Evolutionary conservation across 164 flowering plant species (phyloP).

Genomic region (Litsea cubeba): DNA sequence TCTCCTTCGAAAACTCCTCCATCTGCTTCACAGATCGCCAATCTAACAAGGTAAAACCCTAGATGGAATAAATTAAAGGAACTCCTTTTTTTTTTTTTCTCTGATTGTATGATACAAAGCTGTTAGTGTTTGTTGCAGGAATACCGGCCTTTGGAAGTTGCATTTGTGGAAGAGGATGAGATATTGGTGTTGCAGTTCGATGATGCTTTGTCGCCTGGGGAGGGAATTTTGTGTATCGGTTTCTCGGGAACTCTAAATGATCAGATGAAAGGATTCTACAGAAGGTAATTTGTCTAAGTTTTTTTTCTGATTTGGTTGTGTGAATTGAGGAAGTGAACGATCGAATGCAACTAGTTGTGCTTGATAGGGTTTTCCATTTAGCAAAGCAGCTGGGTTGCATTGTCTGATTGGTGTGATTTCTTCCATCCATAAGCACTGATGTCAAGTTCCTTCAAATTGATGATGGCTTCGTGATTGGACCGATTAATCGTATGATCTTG

Average conservation of each 20-base stretch:
- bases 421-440: not conserved
- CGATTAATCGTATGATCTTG: too few species aligned
- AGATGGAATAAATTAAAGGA: not conserved
- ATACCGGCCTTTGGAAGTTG: slow-evolving; percentile 28
- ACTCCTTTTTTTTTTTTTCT: too few species aligned
- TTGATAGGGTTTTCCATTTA: not conserved
- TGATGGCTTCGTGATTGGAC: not conserved
- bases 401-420: not conserved
- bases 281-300: slow-evolving; percentile 42
- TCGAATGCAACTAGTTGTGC: not conserved
- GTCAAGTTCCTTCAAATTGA: not conserved
- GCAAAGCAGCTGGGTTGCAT: not conserved
- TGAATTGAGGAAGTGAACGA: not conserved
- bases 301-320: not conserved
- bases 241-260: slow-evolving; percentile 81
- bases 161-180: slow-evolving; percentile 50
- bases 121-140: slow-evolving; percentile 16
- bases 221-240: slow-evolving; percentile 30
- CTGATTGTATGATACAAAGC: not conserved
- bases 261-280: slow-evolving; percentile 88
- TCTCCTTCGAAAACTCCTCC: slow-evolving; percentile 21
- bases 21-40: slow-evolving; percentile 22
- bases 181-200: slow-evolving; percentile 45
- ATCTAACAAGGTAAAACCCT: slow-evolving; percentile 11
- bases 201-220: slow-evolving; percentile 29